phyloP scores from a whole-genome alignment of 441 rosid genomes.

The Syzygium malaccense region DNA sequence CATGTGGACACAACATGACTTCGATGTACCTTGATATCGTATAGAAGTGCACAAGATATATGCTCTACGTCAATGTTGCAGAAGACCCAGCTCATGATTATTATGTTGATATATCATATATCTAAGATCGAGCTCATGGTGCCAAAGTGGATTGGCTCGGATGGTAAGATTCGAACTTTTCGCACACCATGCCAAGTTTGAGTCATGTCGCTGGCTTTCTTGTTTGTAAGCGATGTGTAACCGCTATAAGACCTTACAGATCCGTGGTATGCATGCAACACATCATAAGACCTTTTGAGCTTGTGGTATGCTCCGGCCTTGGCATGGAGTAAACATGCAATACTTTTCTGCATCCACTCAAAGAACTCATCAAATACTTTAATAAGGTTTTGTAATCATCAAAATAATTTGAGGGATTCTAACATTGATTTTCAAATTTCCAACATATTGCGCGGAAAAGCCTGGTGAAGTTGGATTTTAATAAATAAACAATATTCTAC shows the following conservation, averaged over 20 bases:
- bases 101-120: neutral
- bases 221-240: neutral
- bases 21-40: neutral
- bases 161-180: neutral
- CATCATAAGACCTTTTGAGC: neutral
- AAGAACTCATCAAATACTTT: neutral
- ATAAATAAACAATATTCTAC: neutral
- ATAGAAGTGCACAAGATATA: neutral
- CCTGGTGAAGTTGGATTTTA: neutral
- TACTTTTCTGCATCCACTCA: neutral
- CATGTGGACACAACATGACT: neutral
- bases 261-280: neutral
- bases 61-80: neutral
- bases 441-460: neutral
- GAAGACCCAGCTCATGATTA: neutral
- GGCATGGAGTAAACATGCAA: neutral
- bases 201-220: neutral
- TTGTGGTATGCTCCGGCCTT: neutral
- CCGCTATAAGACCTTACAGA: neutral
- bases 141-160: neutral
- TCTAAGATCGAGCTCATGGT: neutral
- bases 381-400: neutral
- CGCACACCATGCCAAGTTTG: neutral
- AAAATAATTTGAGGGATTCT: neutral
- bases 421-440: neutral